Evolutionary conservation across 495 filamentous ascomycete species (phyloP), one percentile per base, ranked within the genome.

Genomic region (Pyronema omphalodes): DNA sequence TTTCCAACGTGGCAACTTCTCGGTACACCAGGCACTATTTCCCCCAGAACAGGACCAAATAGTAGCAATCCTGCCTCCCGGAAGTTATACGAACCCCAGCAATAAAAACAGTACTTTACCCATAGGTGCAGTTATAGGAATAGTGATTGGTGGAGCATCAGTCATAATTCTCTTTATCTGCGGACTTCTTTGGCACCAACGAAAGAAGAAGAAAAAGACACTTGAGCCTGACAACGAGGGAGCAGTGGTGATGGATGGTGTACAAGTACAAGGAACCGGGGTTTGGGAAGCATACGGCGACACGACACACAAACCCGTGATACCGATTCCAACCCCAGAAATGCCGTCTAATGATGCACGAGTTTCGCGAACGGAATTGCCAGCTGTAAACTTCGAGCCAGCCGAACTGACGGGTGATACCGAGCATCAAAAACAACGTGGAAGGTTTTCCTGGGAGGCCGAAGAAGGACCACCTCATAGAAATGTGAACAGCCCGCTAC

Each of bases 1-100:
- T 55, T 84, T 83, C 62, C 80, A 84, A 49, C 70, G 71, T 19
- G 69, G 69, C 18, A 71, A 65, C 34, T 83, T 83, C 58, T 82
- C 74, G 0, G 53, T 83, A 3, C 71, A 77, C 52, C 72, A 79
- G 57, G 76, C 78, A 7, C 67, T 66, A 18, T 80, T 78, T 56
- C 69, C 70, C 15, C 56, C 67, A 8, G 68, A 73, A 33, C 67
- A 70, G 6, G 39, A 69, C 23, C 61, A 53, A 8, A 53, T 53
- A n/a, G 51, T 41, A 8, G 9, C 51, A 34, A 53, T 53, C 37
- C 9, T 53, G 3, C 19, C 40, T 37, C 51, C 37, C 11, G 23
- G 7, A 1, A 37, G 43, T 29, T 34, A 17, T 3, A 36, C 11
- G 6, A 51, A 12, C 48, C 12, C 23, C 11, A 5, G 18, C 19